Evolutionary conservation across 2,329 filamentous ascomycete genomes (phyloP).

Genomic region (Cladosporium sp.): DNA sequence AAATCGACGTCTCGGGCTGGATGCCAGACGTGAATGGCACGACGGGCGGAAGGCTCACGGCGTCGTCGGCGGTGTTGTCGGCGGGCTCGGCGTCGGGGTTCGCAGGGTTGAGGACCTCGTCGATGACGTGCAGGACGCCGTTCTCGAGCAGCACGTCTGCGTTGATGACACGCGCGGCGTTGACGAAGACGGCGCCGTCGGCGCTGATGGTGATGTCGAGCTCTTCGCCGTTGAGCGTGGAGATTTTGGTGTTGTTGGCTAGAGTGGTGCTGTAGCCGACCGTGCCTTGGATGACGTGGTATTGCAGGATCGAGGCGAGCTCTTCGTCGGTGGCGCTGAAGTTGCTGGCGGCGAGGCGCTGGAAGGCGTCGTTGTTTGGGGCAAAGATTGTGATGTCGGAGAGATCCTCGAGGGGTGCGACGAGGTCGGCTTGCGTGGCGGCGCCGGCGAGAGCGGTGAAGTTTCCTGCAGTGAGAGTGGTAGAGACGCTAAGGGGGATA

Average conservation of each 20-base stretch:
- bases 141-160: conserved; percentile 47
- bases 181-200: conserved; percentile 44
- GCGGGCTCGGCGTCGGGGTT: background rate
- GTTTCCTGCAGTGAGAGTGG: conserved; percentile 26
- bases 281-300: conserved; percentile 61
- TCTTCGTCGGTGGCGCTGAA: conserved; percentile 31
- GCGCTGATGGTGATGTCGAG: conserved; percentile 42
- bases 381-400: conserved; percentile 62
- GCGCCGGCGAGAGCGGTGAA: conserved; percentile 34
- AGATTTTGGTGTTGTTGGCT: conserved; percentile 37
- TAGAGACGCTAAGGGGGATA: conserved; percentile 37
- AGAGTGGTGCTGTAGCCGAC: conserved; percentile 54
- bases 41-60: background rate
- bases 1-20: conserved; percentile 3
- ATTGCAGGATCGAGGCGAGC: conserved; percentile 53
- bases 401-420: conserved; percentile 41
- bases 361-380: conserved; percentile 60
- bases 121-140: conserved; percentile 54
- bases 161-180: conserved; percentile 44
- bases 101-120: conserved; percentile 13
- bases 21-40: conserved; percentile 15
- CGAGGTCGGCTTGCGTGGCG: conserved; percentile 30
- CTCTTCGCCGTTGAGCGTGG: conserved; percentile 38
- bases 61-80: conserved; percentile 3
- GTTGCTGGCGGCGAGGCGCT: conserved; percentile 53